Conservation (phyloP, 2,329 filamentous ascomycete species). For the Xylariaceae sp. region DNA sequence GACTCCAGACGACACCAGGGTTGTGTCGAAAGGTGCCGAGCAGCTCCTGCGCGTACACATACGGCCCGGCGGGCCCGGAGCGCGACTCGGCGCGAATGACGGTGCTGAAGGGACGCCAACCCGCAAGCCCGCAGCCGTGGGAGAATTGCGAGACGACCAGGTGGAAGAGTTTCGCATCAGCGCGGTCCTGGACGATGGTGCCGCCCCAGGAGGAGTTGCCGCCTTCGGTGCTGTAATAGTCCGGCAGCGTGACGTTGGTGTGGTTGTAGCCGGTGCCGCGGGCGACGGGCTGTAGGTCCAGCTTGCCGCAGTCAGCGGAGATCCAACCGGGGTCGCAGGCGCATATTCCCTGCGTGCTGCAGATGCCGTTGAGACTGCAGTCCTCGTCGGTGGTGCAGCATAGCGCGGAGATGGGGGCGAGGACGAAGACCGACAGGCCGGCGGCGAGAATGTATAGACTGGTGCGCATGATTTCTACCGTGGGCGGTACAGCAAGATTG, state of each 20-base stretch:
- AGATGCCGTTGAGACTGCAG: conserved; percentile 37
- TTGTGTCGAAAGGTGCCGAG: conserved; percentile 42
- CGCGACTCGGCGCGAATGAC: conserved; percentile 41
- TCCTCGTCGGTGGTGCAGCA: conserved; percentile 21
- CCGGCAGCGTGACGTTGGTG: conserved; percentile 28
- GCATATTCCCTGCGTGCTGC: conserved; percentile 17
- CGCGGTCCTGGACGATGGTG: conserved; percentile 39
- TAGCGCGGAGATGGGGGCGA: neutral
- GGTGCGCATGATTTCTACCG: too few relatives aligned
- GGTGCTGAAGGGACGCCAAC: conserved; percentile 43
- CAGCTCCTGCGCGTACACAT: conserved; percentile 35
- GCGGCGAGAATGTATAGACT: too few relatives aligned
- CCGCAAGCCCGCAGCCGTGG: conserved; percentile 39
- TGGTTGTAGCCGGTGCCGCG: conserved; percentile 41
- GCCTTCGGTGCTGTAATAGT: conserved; percentile 21
- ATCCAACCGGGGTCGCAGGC: conserved; percentile 39
- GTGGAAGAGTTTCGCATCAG: conserved; percentile 35
- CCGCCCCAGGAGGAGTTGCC: conserved; percentile 45
- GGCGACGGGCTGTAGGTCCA: conserved; percentile 39
- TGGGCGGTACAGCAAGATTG: too few relatives aligned
- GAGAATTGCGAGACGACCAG: conserved; percentile 42
- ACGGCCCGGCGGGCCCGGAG: conserved; percentile 39
- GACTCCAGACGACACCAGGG: conserved; percentile 39
- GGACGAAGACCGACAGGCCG: neutral
- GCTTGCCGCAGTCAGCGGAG: conserved; percentile 36